These are phyloP conservation scores for Clitopilus hobsonii DNA, from an alignment of 768 basidiomycete species.

Conservation along the genomic window DNA sequence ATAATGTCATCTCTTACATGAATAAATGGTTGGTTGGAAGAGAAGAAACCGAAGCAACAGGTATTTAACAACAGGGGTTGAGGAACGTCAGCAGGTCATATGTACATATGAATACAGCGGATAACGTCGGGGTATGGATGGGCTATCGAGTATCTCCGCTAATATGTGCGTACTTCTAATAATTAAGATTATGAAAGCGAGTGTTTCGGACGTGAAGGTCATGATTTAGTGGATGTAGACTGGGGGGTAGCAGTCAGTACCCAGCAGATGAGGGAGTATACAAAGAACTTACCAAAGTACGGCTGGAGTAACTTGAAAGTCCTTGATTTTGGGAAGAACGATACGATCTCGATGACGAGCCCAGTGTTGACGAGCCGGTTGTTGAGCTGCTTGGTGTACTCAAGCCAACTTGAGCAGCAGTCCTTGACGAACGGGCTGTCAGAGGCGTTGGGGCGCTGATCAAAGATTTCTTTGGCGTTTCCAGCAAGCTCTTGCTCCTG, in stretches of 20 bases:
- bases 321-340: slow-evolving; percentile 65
- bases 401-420: slow-evolving; percentile 41
- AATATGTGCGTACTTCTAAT: not conserved
- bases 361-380: slow-evolving; percentile 51
- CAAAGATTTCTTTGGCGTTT: slow-evolving; percentile 85
- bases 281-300: slow-evolving; percentile 47
- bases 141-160: not conserved
- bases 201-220: not conserved
- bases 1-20: too few relatives aligned
- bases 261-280: slow-evolving; percentile 19
- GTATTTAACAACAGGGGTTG: not conserved
- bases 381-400: slow-evolving; percentile 51
- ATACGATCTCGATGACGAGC: slow-evolving; percentile 61
- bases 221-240: slow-evolving; percentile 1
- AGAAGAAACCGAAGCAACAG: not conserved
- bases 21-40: too few relatives aligned
- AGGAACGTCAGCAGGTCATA: not conserved
- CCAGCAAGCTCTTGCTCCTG: slow-evolving; percentile 48
- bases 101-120: not conserved
- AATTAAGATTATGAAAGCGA: not conserved
- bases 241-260: not conserved
- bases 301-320: slow-evolving; percentile 69
- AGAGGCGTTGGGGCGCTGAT: slow-evolving; percentile 88
- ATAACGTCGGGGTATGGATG: not conserved
- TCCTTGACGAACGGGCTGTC: slow-evolving; percentile 69